Evolutionary conservation across 306 rosid species (phyloP).

Genomic region (Quercus ilex): DNA sequence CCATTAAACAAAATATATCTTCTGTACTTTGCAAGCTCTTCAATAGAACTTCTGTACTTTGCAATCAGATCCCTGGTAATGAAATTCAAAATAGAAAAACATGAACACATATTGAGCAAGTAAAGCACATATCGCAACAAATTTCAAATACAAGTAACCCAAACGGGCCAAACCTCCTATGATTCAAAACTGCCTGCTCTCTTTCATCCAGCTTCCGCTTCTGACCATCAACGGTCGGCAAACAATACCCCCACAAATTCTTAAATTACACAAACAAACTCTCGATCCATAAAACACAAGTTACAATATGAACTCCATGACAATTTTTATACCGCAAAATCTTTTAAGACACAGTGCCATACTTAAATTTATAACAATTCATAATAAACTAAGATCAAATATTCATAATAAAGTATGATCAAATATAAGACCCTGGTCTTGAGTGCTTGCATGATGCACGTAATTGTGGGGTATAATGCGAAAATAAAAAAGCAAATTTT

Average conservation of each 20-base stretch:
- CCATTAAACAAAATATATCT: background rate
- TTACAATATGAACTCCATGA: background rate
- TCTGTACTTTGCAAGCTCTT: no score
- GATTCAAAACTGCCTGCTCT: conserved; percentile 57
- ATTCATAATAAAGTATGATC: no score
- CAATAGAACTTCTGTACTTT: no score
- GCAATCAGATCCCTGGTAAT: conserved; percentile 50
- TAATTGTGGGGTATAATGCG: no score
- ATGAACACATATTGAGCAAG: conserved; percentile 8
- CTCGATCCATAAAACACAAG: conserved; percentile 10
- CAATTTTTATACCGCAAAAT: background rate
- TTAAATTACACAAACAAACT: background rate
- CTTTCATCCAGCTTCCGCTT: conserved; percentile 79
- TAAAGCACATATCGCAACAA: conserved; percentile 3
- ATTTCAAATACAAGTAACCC: conserved; percentile 3
- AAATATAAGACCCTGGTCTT: no score
- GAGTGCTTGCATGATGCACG: no score
- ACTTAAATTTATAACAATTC: background rate
- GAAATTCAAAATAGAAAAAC: background rate
- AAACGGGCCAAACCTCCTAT: conserved; percentile 47
- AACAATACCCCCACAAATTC: conserved; percentile 27
- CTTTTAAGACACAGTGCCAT: background rate
- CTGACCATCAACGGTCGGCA: conserved; percentile 94
- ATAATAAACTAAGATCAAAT: no score
- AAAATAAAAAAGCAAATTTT: no score